Evolutionary conservation across 2,329 filamentous ascomycete genomes (phyloP).

Genomic region (Beauveria brongniartii): DNA sequence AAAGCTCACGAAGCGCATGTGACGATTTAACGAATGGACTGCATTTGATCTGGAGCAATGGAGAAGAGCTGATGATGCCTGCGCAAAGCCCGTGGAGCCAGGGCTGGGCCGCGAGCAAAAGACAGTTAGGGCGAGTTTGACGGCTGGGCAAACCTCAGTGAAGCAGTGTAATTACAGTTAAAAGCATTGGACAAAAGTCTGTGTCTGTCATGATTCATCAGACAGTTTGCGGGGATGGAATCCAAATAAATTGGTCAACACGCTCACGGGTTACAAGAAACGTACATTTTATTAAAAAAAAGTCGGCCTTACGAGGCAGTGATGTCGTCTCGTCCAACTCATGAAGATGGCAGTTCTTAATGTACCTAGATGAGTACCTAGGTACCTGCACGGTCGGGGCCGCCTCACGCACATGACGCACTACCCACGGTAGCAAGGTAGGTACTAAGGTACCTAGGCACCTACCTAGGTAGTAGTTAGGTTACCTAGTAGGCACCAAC

Average conservation of each 20-base stretch:
- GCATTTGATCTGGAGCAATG: slow-evolving; percentile 3
- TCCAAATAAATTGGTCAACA: not conserved
- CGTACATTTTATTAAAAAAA: not conserved
- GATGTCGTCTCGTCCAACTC: not conserved
- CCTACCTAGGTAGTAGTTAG: too few species aligned
- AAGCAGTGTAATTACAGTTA: slow-evolving; percentile 9
- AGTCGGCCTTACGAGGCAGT: not conserved
- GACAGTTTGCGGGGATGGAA: not conserved
- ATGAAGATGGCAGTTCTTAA: too few species aligned
- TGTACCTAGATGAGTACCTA: too few species aligned
- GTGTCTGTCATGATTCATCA: not conserved
- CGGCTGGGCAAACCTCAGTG: not conserved
- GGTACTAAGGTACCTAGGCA: not conserved
- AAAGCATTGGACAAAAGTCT: slow-evolving; percentile 1
- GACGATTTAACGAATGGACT: slow-evolving; percentile 8
- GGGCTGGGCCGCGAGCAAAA: not conserved
- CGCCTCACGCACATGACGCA: too few species aligned
- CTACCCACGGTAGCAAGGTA: not conserved
- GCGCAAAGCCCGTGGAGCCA: not conserved
- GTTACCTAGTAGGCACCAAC: too few species aligned
- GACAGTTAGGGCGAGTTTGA: not conserved
- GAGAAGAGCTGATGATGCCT: not conserved
- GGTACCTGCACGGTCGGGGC: too few species aligned
- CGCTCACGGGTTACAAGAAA: not conserved
- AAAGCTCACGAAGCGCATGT: not conserved